A percentile compares a stretch with the other conserved stretches of the same genome.
Evolutionary conservation across 257 asterid species (phyloP).

Genomic region (Buddleja alternifolia): DNA sequence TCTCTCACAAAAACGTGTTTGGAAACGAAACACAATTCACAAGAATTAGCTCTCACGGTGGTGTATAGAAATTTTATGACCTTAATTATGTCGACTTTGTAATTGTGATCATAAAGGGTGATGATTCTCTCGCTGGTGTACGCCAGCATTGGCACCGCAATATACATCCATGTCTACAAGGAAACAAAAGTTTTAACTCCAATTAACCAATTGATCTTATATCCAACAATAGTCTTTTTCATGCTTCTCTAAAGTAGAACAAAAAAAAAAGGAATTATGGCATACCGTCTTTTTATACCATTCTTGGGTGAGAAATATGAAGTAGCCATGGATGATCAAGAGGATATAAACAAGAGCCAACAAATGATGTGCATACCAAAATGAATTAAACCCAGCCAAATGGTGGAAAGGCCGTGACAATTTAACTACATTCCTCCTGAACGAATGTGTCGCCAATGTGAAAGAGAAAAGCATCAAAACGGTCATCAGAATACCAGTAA

Average conservation of each 20-base stretch:
- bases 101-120: constrained; percentile 59
- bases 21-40: no score
- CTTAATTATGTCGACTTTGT: constrained; percentile 64
- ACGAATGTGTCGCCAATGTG: constrained; percentile 71
- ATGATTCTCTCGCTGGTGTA: constrained; percentile 71
- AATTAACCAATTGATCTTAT: no score
- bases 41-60: no score
- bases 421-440: constrained; percentile 74
- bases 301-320: constrained; percentile 55
- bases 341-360: constrained; percentile 69
- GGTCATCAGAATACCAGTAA: constrained; percentile 66
- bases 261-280: no score
- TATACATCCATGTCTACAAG: constrained; percentile 90
- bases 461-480: constrained; percentile 62
- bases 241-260: no score
- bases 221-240: no score
- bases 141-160: constrained; percentile 59
- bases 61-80: constrained; percentile 29
- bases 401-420: constrained; percentile 61
- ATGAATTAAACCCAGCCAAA: constrained; percentile 85
- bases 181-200: neutral
- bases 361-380: constrained; percentile 95
- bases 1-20: no score
- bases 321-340: constrained; percentile 76
- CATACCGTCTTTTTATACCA: constrained; percentile 81